phyloP scores from a whole-genome alignment of 2,329 filamentous ascomycete species.

The Cytospora leucostoma region DNA sequence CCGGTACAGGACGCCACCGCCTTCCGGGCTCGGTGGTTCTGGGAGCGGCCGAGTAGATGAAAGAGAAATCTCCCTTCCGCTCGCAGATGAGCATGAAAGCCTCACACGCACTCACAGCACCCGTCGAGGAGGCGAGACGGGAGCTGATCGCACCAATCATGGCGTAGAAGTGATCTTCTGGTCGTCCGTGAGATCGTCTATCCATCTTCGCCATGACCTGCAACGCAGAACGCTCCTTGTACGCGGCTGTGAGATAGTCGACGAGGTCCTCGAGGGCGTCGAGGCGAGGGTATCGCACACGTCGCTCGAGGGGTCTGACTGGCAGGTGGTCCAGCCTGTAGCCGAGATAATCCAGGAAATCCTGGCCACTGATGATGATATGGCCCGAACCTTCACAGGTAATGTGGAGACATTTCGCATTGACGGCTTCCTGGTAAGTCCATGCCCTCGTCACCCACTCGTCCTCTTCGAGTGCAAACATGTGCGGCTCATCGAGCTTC shows the following conservation, averaged over 20 bases:
- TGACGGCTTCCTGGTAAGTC: slow-evolving; percentile 20
- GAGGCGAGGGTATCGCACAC: slow-evolving; percentile 10
- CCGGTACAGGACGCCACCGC: slow-evolving; percentile 1
- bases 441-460: slow-evolving; percentile 17
- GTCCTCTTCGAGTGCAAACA: slow-evolving; percentile 1
- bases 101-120: slow-evolving; percentile 8
- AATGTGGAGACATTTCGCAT: slow-evolving; percentile 6
- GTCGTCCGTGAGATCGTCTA: slow-evolving; percentile 7
- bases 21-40: neutral
- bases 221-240: slow-evolving; percentile 11
- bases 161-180: slow-evolving; percentile 18
- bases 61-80: slow-evolving; percentile 13
- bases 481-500: neutral
- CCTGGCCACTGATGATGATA: neutral
- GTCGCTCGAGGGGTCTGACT: neutral
- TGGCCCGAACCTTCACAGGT: slow-evolving; percentile 6
- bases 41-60: neutral
- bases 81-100: slow-evolving; percentile 15
- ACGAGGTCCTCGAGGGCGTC: slow-evolving; percentile 11
- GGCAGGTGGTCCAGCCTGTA: neutral
- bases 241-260: slow-evolving; percentile 2
- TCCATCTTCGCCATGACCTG: slow-evolving; percentile 18
- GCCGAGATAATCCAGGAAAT: neutral
- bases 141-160: slow-evolving; percentile 17
- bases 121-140: neutral